phyloP scores from a whole-genome alignment of 139 green algal genomes.

The Chlamydomonas schloesseri region DNA sequence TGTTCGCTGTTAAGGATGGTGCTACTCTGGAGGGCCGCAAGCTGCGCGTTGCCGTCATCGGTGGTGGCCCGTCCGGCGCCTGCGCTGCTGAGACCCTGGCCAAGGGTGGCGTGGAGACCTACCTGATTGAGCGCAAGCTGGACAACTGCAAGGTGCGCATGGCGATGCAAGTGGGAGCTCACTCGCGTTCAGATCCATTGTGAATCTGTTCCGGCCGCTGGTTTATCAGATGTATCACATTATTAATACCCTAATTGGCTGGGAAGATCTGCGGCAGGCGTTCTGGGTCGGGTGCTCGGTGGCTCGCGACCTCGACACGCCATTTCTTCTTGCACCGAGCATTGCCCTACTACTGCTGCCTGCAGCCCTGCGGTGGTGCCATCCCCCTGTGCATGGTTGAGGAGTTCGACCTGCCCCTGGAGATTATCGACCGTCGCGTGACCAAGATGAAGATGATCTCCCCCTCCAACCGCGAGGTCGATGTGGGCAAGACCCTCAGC shows the following conservation, averaged over 20 bases:
- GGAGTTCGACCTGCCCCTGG: constrained; percentile 96
- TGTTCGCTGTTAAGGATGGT: constrained; percentile 78
- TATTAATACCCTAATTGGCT: background rate
- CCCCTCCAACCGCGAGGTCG: constrained; percentile 95
- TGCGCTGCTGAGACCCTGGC: constrained; percentile 97
- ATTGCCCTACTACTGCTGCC: background rate
- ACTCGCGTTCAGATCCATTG: background rate
- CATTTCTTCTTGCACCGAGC: background rate
- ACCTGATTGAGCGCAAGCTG: constrained; percentile 97
- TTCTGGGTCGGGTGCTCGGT: constrained; percentile 4
- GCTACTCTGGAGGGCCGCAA: constrained; percentile 77
- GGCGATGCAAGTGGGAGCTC: no score
- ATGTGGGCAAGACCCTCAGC: constrained; percentile 97
- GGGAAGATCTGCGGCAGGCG: constrained; percentile 10
- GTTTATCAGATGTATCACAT: background rate
- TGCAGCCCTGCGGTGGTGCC: constrained; percentile 94
- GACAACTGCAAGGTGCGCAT: constrained; percentile 96
- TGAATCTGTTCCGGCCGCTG: background rate
- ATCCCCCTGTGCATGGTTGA: constrained; percentile 99
- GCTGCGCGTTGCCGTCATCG: constrained; percentile 95
- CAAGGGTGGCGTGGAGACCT: constrained; percentile 94
- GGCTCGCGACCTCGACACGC: constrained; percentile 6
- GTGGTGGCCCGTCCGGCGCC: constrained; percentile 94
- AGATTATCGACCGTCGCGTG: constrained; percentile 97
- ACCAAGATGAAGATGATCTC: constrained; percentile 99